A percentile compares a stretch with the other conserved stretches of the same genome.
Conservation (phyloP, 306 rosid genomes). For the Morella rubra region DNA sequence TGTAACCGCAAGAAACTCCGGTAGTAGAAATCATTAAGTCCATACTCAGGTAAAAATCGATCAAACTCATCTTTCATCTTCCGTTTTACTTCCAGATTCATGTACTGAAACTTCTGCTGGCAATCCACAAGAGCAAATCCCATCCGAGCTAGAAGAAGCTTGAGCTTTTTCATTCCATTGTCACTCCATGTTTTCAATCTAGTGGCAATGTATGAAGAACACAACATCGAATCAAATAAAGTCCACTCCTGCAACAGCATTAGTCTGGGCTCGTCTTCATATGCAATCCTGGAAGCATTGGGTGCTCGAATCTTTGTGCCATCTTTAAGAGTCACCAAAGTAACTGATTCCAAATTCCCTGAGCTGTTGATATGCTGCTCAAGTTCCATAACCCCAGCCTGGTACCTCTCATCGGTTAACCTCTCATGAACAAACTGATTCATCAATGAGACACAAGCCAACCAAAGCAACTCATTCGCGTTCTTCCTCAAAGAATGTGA, state of each 20-base stretch:
- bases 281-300: constrained; percentile 57
- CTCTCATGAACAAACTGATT: constrained; percentile 94
- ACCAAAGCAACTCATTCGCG: constrained; percentile 84
- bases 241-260: constrained; percentile 95
- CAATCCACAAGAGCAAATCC: constrained; percentile 91
- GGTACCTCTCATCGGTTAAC: constrained; percentile 86
- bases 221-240: constrained; percentile 86
- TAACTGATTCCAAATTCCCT: constrained; percentile 74
- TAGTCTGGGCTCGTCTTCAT: constrained; percentile 90
- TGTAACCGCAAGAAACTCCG: constrained; percentile 74
- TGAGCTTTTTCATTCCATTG: constrained; percentile 85
- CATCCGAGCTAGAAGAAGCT: constrained; percentile 87
- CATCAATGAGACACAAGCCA: constrained; percentile 80
- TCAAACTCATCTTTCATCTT: constrained; percentile 85
- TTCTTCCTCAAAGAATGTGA: constrained; percentile 78
- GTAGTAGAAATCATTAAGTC: constrained; percentile 83
- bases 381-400: constrained; percentile 88
- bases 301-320: constrained; percentile 87
- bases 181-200: constrained; percentile 97
- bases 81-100: constrained; percentile 84
- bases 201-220: constrained; percentile 81
- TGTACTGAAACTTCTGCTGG: constrained; percentile 90
- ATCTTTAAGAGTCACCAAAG: constrained; percentile 72
- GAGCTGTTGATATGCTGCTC: constrained; percentile 86
- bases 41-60: constrained; percentile 76